Evolutionary conservation across 2,329 filamentous ascomycete genomes (phyloP).

Genomic region (Rhynchosporium graminicola): DNA sequence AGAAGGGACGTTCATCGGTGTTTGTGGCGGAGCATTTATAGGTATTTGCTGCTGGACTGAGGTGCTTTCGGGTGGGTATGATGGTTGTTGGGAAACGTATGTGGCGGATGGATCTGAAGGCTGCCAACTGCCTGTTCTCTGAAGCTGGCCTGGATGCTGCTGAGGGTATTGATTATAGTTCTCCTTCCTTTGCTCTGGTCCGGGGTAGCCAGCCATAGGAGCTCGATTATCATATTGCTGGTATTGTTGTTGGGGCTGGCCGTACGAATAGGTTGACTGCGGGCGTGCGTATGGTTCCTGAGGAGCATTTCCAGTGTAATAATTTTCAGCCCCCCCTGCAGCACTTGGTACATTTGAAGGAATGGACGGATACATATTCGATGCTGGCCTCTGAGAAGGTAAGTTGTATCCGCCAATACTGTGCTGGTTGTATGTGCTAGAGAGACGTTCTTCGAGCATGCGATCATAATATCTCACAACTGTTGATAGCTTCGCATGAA

Average conservation of each 20-base stretch:
- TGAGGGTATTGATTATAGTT: slow-evolving; percentile 38
- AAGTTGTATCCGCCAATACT: slow-evolving; percentile 65
- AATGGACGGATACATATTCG: slow-evolving; percentile 71
- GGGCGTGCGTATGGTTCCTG: slow-evolving; percentile 51
- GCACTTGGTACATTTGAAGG: slow-evolving; percentile 52
- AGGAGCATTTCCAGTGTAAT: slow-evolving; percentile 70
- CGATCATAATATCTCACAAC: slow-evolving; percentile 97
- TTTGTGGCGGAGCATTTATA: slow-evolving; percentile 29
- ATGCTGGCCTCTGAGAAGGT: slow-evolving; percentile 51
- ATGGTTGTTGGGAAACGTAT: slow-evolving; percentile 28
- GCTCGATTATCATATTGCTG: slow-evolving; percentile 40
- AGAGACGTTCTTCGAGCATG: slow-evolving; percentile 94
- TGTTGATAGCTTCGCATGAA: slow-evolving; percentile 93
- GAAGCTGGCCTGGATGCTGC: slow-evolving; percentile 48
- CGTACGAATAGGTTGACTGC: slow-evolving; percentile 54
- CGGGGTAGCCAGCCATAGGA: slow-evolving; percentile 32
- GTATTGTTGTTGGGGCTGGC: slow-evolving; percentile 48
- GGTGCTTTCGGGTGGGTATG: slow-evolving; percentile 32
- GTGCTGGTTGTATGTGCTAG: slow-evolving; percentile 87
- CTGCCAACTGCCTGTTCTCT: slow-evolving; percentile 56
- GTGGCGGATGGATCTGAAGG: slow-evolving; percentile 29
- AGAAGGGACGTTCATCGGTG: slow-evolving; percentile 33
- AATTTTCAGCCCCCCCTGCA: slow-evolving; percentile 69
- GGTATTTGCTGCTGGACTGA: slow-evolving; percentile 26
- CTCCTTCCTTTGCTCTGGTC: slow-evolving; percentile 31